Evolutionary conservation across 148 eudicot genomes (phyloP).

Genomic region (Cornus florida): DNA sequence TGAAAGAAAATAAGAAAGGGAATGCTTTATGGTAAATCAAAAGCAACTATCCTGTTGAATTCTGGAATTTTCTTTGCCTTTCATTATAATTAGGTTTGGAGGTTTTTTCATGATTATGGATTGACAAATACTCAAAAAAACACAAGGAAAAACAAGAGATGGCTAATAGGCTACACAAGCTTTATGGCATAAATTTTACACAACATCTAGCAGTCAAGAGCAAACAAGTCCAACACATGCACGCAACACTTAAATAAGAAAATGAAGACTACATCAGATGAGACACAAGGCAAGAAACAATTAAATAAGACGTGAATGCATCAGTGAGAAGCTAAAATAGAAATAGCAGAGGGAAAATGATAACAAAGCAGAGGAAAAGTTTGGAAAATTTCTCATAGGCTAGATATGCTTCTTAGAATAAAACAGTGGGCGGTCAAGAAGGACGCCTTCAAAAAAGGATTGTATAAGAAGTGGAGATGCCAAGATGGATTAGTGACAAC

Average conservation of each 20-base stretch:
- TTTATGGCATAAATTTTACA: neutral
- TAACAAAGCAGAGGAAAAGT: neutral
- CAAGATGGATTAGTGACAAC: neutral
- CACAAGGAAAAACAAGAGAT: neutral
- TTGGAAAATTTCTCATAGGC: neutral
- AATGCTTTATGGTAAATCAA: neutral
- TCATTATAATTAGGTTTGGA: neutral
- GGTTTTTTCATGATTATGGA: too few species aligned
- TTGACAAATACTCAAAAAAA: too few species aligned
- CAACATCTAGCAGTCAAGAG: neutral
- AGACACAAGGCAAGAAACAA: neutral
- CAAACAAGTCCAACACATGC: neutral
- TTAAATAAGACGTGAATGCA: neutral
- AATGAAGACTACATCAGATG: neutral
- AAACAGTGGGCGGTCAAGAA: neutral
- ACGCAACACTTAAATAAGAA: neutral
- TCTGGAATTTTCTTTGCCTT: neutral
- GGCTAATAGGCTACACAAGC: neutral
- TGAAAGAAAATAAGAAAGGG: neutral
- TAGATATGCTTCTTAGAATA: neutral
- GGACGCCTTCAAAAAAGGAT: neutral
- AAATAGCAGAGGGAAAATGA: neutral
- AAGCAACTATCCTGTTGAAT: neutral
- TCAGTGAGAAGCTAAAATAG: neutral
- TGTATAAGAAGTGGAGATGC: neutral